Evolutionary conservation across 371 early-diverging fungal genomes (phyloP), one percentile per base, ranked within the genome.

Genomic region (Ecytonucleospora hepatopenaei): DNA sequence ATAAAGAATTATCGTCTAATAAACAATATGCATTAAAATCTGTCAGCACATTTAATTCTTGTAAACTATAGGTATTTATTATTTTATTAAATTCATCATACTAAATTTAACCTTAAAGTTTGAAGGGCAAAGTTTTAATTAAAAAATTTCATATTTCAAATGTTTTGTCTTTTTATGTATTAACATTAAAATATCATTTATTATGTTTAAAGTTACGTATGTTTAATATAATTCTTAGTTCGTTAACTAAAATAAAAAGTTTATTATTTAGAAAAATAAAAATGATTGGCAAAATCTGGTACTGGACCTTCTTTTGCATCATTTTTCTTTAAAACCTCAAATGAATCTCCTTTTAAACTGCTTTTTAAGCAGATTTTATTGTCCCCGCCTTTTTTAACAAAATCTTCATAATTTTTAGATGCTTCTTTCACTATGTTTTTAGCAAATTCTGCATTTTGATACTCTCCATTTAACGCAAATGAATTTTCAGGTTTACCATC

Each of bases 401-500:
- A 81, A 46, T 78, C 80, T 79, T 86, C 84, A 97, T 97, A 98
- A 62, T 88, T 88, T 72, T 91, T 90, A 75, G 92, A 85, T 53
- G 88, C 87, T 80, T 93, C 91, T 72, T 84, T 82, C 75, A 98
- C 82, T 48, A 98, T 81, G 47, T 91, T 86, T 58, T 82, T 83
- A 69, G 98, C 92, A 73, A 94, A 77, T 26, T 82, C 83, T 72
- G 81, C 86, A 79, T 87, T 83, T 80, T 86, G 86, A 75, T 87
- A 88, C 78, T 88, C 83, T 62, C 93, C 97, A 75, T 84, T 81
- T 80, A 94, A 91, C 46, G 93, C 96, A 82, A 97, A 96, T 78
- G 86, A 81, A 84, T 98, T 98, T 80, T 88, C 90, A 57, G 89
- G 89, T 84, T 95, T 94, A 61, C 94, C 93, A 83, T 95, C 94